Evolutionary conservation across 2,329 filamentous ascomycete species (phyloP), one percentile per base, ranked within the genome.

Genomic region (Niveomyces coronatus): DNA sequence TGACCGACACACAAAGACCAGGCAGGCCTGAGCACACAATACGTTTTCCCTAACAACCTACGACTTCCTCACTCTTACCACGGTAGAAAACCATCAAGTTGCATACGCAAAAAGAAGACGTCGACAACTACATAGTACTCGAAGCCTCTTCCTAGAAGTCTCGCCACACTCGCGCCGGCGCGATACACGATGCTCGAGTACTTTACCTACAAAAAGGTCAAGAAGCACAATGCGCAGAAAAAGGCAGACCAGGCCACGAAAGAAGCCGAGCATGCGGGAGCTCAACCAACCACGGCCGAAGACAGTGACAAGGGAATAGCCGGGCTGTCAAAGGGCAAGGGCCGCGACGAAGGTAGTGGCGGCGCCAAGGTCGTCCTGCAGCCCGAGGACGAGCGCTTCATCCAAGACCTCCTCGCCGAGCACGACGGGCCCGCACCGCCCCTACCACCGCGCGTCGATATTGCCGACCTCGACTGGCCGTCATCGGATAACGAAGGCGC

Each of bases 201-300:
- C 55, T 71, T 80, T 47, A 60, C 65, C 24, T 72, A 70, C 61
- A 79, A 73, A 54, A 80, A 78, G 54, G 61, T 68, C 51, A 79
- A 78, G 61, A 76, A 79, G 57, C 60, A 71, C 53, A 67, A 64
- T 48, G 67, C 62, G 3, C 64, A 74, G 42, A 71, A 74, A 43
- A 58, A 57, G 13, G 56, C 54, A 19, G 50, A 53, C 31, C 47
- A 53, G 16, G 44, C 54, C 7, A 45, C 43, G 9, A 47, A 48
- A 10, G 48, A 48, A 10, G 49, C 45, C 19, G 44, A 51, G 18
- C 43, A 53, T 37, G 44, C 45, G 27, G 47, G 48, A 10, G 42
- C 45, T 15, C 39, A 40, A 29, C 47, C 58, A 10, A 47, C 55
- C 10, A 43, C 39, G 0, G 50, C 53, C 11, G 44, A 60, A n/a